Evolutionary conservation across 352 stramenopile species (phyloP), one percentile per base, ranked within the genome.

Genomic region (Pythium vanterpoolii): DNA sequence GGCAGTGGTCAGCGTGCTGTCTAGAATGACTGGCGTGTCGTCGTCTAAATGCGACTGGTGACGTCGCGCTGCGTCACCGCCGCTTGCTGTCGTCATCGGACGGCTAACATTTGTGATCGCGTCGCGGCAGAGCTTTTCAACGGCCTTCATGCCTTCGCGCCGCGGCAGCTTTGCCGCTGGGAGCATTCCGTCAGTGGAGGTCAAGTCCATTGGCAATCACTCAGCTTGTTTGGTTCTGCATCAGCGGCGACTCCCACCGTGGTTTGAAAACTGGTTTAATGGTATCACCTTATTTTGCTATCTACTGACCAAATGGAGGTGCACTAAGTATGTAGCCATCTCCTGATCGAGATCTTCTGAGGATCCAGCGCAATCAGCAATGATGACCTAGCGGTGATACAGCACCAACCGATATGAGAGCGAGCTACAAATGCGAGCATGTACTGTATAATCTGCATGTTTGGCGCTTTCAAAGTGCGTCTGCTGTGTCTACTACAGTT

Each of bases 11-110:
- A 40, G 5, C 18, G 28, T 23, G 0, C 26, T 21, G 30, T 55
- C 30, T 2, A 18, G 33, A 51, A 30, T 8, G 16, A 28, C 13
- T 10, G 42, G 47, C 26, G 63, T 36, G 0, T 71, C 63, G 26
- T 63, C 65, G 36, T 72, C 60, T 42, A 89, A 62, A 47, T 86
- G 76, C 40, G 59, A 71, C 56, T 89, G 79, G 27, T 84, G 71
- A 1, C 79, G 76, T 36, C 79, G 73, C 26, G 43, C 62, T 9
- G 48, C 49, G 30, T 69, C 55, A 18, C 62, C 62, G 3, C 62
- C 62, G n/a, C 54, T 64, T 21, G 62, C 48, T 1, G 55, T 64
- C 28, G 51, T 55, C 38, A 64, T 52, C 13, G 33, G 47, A 21
- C 46, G 53, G 9, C 27, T 26, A 18, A 19, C 40, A 14, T 18